Conservation (phyloP, 495 filamentous ascomycete genomes). For the Penicillium simplicissimum region DNA sequence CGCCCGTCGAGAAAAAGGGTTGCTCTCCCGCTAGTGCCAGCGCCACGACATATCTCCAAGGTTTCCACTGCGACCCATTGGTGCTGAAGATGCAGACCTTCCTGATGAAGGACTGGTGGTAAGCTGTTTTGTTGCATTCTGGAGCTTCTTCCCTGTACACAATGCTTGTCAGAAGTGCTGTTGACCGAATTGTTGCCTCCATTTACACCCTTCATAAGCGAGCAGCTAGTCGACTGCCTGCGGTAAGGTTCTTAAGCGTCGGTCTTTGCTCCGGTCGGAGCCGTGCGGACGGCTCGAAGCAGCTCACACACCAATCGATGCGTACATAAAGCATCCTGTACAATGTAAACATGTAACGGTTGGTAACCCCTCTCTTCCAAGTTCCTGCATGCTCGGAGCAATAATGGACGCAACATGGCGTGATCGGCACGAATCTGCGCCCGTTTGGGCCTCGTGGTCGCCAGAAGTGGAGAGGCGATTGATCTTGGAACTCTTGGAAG, state of each 20-base stretch:
- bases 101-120: conserved; percentile 13
- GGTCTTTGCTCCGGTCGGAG: background rate
- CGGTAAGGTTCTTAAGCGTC: background rate
- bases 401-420: background rate
- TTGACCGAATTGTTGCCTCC: background rate
- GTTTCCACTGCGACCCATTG: background rate
- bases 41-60: conserved; percentile 1
- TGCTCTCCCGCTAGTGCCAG: background rate
- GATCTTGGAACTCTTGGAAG: background rate
- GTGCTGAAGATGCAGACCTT: conserved; percentile 1
- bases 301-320: background rate
- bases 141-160: background rate
- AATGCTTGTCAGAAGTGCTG: background rate
- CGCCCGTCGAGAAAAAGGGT: background rate
- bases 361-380: background rate
- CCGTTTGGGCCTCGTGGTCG: background rate
- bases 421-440: background rate
- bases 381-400: background rate
- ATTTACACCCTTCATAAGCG: background rate
- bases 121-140: background rate
- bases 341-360: background rate
- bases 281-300: background rate
- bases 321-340: background rate
- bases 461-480: background rate
- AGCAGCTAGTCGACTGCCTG: background rate